Conservation (phyloP, 1,139 yeast species). For the Candida mesenterica region DNA sequence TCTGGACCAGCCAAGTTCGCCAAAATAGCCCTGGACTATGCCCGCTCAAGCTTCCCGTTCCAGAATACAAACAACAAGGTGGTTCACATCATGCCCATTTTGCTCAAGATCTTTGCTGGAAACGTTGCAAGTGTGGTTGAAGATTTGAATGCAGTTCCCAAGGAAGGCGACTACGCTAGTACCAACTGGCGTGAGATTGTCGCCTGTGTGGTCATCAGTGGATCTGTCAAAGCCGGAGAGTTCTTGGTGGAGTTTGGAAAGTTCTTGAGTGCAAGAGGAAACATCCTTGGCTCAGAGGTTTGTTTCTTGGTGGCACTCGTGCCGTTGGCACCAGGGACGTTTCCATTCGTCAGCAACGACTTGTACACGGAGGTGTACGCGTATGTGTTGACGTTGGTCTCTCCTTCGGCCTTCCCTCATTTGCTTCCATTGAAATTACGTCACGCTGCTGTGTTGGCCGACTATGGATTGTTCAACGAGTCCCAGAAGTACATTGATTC, state of each 20-base stretch:
- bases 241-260: slow-evolving; percentile 58
- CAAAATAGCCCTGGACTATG: slow-evolving; percentile 49
- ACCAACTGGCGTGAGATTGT: slow-evolving; percentile 53
- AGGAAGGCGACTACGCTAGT: slow-evolving; percentile 50
- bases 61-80: slow-evolving; percentile 44
- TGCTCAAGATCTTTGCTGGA: slow-evolving; percentile 67
- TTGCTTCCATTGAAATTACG: slow-evolving; percentile 54
- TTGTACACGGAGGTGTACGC: slow-evolving; percentile 75
- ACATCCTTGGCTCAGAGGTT: slow-evolving; percentile 40
- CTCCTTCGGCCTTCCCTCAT: slow-evolving; percentile 48
- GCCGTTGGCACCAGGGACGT: slow-evolving; percentile 29
- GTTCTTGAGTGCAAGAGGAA: slow-evolving; percentile 36
- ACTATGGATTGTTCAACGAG: slow-evolving; percentile 53
- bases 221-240: slow-evolving; percentile 33
- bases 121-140: slow-evolving; percentile 54
- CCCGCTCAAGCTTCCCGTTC: slow-evolving; percentile 35
- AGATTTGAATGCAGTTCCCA: slow-evolving; percentile 41
- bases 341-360: slow-evolving; percentile 31
- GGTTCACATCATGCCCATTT: slow-evolving; percentile 55
- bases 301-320: slow-evolving; percentile 51
- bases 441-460: slow-evolving; percentile 66
- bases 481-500: slow-evolving; percentile 62
- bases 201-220: slow-evolving; percentile 44
- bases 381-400: slow-evolving; percentile 36
- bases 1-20: slow-evolving; percentile 64